A percentile compares a stretch with the other conserved stretches of the same genome.
Evolutionary conservation across 2,329 filamentous ascomycete species (phyloP).

Genomic region (Epichloe amarillans): DNA sequence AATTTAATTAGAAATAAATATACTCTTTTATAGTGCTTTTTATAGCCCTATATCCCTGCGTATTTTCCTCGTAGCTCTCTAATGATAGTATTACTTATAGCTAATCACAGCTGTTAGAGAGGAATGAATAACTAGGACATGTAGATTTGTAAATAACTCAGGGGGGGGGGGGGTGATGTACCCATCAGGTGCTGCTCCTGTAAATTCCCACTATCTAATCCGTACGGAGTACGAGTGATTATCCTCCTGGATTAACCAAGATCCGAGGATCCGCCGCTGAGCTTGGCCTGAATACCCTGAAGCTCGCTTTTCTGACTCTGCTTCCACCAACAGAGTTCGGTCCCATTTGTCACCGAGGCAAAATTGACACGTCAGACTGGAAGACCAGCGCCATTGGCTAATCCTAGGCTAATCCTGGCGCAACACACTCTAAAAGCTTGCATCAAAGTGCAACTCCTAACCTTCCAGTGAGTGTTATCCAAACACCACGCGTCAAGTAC

Average conservation of each 20-base stretch:
- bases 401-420: background rate
- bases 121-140: too few relatives aligned
- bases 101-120: too few relatives aligned
- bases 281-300: background rate
- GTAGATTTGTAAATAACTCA: too few relatives aligned
- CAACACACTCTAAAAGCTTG: background rate
- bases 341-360: background rate
- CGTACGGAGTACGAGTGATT: background rate
- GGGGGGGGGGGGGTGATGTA: background rate
- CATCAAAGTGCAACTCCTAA: background rate
- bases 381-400: background rate
- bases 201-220: background rate
- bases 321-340: background rate
- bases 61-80: too few relatives aligned
- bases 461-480: background rate
- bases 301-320: background rate
- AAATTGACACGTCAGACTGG: background rate
- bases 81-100: too few relatives aligned
- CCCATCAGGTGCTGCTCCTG: background rate
- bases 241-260: slow-evolving; percentile 7
- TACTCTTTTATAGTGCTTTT: too few relatives aligned
- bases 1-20: too few relatives aligned
- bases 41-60: too few relatives aligned
- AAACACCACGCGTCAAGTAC: too few relatives aligned
- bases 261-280: slow-evolving; percentile 12